These are phyloP conservation scores for Verticillium nonalfalfae DNA, from an alignment of 2,329 filamentous ascomycete species.

Conservation along the genomic window DNA sequence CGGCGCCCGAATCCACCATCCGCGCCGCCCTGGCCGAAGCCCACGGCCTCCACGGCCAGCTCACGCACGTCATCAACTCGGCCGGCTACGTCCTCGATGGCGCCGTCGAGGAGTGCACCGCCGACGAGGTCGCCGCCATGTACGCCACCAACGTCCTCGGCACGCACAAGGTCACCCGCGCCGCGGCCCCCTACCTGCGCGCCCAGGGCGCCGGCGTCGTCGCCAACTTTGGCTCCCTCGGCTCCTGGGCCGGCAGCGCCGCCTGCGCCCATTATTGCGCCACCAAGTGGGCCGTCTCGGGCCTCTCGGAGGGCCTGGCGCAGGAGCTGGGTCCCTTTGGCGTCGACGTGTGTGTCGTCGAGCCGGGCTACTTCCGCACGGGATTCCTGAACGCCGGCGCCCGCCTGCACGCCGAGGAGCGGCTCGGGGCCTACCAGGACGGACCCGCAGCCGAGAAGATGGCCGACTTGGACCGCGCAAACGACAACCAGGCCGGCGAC, in stretches of 20 bases:
- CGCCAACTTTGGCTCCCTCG: conserved; percentile 40
- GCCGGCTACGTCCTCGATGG: conserved; percentile 38
- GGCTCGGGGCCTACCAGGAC: conserved; percentile 23
- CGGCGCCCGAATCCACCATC: conserved; percentile 19
- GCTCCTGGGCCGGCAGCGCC: conserved; percentile 31
- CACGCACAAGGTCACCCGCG: conserved; percentile 38
- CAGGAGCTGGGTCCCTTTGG: conserved; percentile 38
- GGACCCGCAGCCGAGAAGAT: conserved; percentile 20
- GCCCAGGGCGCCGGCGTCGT: conserved; percentile 24
- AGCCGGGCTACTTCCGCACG: conserved; percentile 49
- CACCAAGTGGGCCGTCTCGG: conserved; percentile 39
- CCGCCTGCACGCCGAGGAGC: conserved; percentile 17
- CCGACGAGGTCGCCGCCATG: conserved; percentile 25
- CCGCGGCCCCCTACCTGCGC: conserved; percentile 41
- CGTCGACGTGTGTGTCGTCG: conserved; percentile 33
- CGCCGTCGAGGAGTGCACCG: conserved; percentile 30
- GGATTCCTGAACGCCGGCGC: conserved; percentile 33
- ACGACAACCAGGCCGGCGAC: conserved; percentile 49
- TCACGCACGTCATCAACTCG: conserved; percentile 42
- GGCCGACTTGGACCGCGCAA: conserved; percentile 20
- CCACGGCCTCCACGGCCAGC: conserved; percentile 21
- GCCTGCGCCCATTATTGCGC: conserved; percentile 32
- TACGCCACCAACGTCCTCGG: conserved; percentile 52
- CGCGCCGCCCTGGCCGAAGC: conserved; percentile 16
- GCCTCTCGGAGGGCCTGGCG: conserved; percentile 34